These are phyloP conservation scores for Boletus vinaceobasis DNA, from an alignment of 768 basidiomycete species.

Conservation along the genomic window DNA sequence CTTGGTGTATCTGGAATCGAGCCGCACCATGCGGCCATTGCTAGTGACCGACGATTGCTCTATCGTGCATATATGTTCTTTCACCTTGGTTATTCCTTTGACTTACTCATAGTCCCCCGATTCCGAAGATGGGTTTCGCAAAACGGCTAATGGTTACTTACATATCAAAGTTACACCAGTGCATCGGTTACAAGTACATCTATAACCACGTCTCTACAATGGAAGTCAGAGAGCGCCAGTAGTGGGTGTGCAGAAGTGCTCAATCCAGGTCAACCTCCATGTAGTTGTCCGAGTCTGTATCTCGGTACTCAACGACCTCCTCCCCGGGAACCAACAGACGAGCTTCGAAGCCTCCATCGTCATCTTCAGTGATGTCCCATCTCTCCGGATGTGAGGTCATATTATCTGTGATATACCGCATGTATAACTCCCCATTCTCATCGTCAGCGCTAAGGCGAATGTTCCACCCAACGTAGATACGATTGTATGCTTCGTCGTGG, in stretches of 20 bases:
- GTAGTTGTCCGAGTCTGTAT: slow-evolving; percentile 40
- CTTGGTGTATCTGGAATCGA: not conserved
- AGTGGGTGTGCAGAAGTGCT: not conserved
- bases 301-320: slow-evolving; percentile 33
- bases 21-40: no score
- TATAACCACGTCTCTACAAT: not conserved
- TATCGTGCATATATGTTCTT: not conserved
- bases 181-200: slow-evolving; percentile 9
- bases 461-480: slow-evolving; percentile 69
- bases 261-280: slow-evolving; percentile 25
- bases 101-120: no score
- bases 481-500: slow-evolving; percentile 39
- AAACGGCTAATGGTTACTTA: not conserved
- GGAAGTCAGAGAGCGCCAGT: not conserved
- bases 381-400: slow-evolving; percentile 43
- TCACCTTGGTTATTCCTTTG: not conserved
- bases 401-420: slow-evolving; percentile 40
- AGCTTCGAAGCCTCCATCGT: slow-evolving; percentile 44
- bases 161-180: not conserved
- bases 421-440: slow-evolving; percentile 38
- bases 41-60: not conserved
- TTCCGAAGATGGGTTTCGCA: not conserved
- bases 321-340: slow-evolving; percentile 35
- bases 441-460: slow-evolving; percentile 46
- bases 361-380: slow-evolving; percentile 35